phyloP scores from a whole-genome alignment of 1,139 yeast species.

The Candida sojae region DNA sequence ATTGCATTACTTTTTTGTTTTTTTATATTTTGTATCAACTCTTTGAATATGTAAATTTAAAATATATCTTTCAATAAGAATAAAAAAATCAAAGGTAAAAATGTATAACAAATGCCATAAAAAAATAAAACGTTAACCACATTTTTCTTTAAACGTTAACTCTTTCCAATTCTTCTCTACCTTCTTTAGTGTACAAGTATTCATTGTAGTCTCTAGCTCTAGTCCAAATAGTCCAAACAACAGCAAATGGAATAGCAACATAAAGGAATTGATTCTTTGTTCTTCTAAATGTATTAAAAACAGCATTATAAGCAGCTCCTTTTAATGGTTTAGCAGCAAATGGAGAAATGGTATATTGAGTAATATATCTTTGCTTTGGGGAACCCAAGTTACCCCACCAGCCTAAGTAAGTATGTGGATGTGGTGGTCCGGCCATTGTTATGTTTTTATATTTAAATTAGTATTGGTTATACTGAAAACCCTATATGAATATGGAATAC shows the following conservation, averaged over 20 bases:
- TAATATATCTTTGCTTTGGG: constrained; percentile 85
- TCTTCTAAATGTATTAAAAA: constrained; percentile 96
- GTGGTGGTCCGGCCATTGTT: constrained; percentile 71
- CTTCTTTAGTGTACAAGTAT: constrained; percentile 95
- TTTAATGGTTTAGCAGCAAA: constrained; percentile 91
- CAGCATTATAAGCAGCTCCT: constrained; percentile 81
- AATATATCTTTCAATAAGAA: no score
- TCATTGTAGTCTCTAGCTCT: constrained; percentile 89
- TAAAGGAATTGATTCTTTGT: constrained; percentile 82
- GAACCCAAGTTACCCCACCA: constrained; percentile 95
- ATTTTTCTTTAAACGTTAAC: constrained; percentile 58
- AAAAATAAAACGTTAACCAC: neutral
- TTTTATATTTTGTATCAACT: neutral
- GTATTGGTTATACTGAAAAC: neutral
- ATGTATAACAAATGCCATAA: neutral
- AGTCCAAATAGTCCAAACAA: constrained; percentile 88
- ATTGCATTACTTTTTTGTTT: neutral
- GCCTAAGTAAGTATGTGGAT: constrained; percentile 84
- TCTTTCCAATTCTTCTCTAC: constrained; percentile 88
- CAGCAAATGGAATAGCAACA: constrained; percentile 72
- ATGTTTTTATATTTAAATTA: neutral
- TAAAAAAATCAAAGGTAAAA: no score
- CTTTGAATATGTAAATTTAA: neutral
- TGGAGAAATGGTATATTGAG: constrained; percentile 88
- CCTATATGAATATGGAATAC: neutral